Percentiles rank a stretch among this genome's conserved stretches.
These are phyloP conservation scores for Yueomyces sp. DNA, from an alignment of 805 yeast species.

Conservation along the genomic window DNA sequence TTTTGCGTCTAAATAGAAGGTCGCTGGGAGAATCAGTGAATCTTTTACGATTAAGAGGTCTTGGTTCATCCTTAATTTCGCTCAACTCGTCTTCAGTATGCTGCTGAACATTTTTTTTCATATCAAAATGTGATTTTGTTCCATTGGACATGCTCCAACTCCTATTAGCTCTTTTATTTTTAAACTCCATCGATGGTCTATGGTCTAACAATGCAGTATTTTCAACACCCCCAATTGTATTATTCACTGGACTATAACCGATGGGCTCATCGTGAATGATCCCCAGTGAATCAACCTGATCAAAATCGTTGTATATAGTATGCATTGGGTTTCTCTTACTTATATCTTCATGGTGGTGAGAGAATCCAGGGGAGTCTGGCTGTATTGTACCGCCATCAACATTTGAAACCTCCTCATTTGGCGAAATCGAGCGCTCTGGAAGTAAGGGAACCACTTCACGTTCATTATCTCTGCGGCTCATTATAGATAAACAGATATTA, in stretches of 20 bases:
- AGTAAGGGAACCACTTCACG: too few relatives aligned
- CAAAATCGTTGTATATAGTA: conserved; percentile 13
- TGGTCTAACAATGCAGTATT: conserved; percentile 16
- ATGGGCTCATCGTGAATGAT: conserved; percentile 14
- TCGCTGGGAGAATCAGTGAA: neutral
- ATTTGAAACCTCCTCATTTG: too few relatives aligned
- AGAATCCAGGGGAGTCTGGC: too few relatives aligned
- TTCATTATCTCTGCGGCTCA: too few relatives aligned
- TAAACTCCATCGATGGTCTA: conserved; percentile 9
- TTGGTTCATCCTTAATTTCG: neutral
- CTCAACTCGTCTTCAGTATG: neutral
- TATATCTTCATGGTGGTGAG: too few relatives aligned
- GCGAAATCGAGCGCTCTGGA: too few relatives aligned
- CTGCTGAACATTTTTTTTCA: neutral
- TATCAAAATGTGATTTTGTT: neutral
- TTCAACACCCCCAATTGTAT: conserved; percentile 2
- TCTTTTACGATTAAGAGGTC: neutral
- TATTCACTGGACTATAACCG: conserved; percentile 4
- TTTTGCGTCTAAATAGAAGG: neutral
- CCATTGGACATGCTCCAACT: neutral
- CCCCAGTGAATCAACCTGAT: conserved; percentile 23
- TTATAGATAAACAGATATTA: too few relatives aligned
- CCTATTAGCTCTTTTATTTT: neutral
- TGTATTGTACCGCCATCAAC: too few relatives aligned
- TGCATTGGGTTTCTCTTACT: neutral